These are phyloP conservation scores for Candida morakotiae DNA, from an alignment of 805 yeast genomes.

Conservation along the genomic window DNA sequence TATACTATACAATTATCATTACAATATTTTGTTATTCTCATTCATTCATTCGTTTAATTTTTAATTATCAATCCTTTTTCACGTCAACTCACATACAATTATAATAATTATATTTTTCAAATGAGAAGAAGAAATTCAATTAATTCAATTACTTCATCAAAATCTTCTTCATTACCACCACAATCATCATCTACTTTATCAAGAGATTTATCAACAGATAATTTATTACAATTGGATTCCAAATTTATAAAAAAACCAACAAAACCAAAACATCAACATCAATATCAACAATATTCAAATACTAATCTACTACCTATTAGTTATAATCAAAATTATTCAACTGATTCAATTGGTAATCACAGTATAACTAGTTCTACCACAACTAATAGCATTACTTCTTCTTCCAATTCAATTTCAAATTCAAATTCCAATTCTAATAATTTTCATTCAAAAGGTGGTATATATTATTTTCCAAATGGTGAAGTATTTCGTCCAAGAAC, in stretches of 20 bases:
- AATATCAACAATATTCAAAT: neutral
- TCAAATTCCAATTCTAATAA: neutral
- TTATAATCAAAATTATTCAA: neutral
- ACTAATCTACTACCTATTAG: neutral
- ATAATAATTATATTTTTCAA: too few species aligned
- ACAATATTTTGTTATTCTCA: too few species aligned
- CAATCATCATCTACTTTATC: neutral
- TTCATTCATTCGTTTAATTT: too few species aligned
- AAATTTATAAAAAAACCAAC: conserved; percentile 36
- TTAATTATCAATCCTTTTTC: too few species aligned
- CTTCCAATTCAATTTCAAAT: too few species aligned
- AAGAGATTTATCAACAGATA: conserved; percentile 36
- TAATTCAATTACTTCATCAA: conserved; percentile 14
- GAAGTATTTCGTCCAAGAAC: conserved; percentile 48
- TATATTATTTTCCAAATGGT: conserved; percentile 49
- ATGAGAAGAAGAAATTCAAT: conserved; percentile 26
- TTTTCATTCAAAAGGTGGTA: conserved; percentile 3
- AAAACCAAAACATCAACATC: conserved; percentile 13
- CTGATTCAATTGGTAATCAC: neutral
- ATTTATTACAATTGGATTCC: conserved; percentile 33
- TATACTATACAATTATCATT: too few species aligned
- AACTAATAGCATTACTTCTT: too few species aligned
- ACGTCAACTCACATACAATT: too few species aligned
- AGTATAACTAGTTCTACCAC: neutral
- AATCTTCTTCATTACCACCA: conserved; percentile 9